Evolutionary conservation across 371 early-diverging fungal species (phyloP).

Genomic region (Paraphysoderma sedebokerense): DNA sequence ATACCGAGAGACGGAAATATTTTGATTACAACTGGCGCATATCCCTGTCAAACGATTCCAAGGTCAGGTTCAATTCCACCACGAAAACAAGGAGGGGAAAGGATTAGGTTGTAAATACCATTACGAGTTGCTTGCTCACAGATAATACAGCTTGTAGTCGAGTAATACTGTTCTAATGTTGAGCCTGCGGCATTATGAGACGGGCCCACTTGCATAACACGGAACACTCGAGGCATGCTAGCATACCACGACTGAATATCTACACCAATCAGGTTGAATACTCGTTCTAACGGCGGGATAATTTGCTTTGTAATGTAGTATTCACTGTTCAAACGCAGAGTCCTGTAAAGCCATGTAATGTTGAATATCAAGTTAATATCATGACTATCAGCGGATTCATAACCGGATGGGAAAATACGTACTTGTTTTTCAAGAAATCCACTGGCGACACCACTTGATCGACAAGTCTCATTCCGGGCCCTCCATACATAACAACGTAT

Average conservation of each 20-base stretch:
- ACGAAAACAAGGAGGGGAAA: not conserved
- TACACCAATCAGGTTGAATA: conserved; percentile 60
- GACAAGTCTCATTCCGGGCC: conserved; percentile 39
- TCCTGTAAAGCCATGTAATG: conserved; percentile 9
- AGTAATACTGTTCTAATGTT: conserved; percentile 23
- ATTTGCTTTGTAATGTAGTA: conserved; percentile 75
- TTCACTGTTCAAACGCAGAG: conserved; percentile 41
- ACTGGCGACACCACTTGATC: conserved; percentile 55
- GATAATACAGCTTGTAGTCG: conserved; percentile 13
- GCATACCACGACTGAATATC: conserved; percentile 26
- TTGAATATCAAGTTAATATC: not conserved
- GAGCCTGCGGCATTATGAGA: not conserved
- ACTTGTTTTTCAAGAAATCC: conserved; percentile 32
- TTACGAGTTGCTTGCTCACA: conserved; percentile 11
- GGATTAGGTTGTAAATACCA: not conserved
- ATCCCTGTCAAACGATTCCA: conserved; percentile 10
- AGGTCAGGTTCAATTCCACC: not conserved
- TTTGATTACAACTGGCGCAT: conserved; percentile 3
- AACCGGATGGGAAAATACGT: conserved; percentile 4
- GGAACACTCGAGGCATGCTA: conserved; percentile 14
- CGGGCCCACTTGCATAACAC: not conserved
- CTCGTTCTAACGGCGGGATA: conserved; percentile 56
- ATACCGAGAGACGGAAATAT: no score
- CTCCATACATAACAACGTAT: conserved; percentile 56
- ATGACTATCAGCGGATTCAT: not conserved